phyloP scores from a whole-genome alignment of 192 early-diverging fungal genomes.

The Linnemannia zychae region DNA sequence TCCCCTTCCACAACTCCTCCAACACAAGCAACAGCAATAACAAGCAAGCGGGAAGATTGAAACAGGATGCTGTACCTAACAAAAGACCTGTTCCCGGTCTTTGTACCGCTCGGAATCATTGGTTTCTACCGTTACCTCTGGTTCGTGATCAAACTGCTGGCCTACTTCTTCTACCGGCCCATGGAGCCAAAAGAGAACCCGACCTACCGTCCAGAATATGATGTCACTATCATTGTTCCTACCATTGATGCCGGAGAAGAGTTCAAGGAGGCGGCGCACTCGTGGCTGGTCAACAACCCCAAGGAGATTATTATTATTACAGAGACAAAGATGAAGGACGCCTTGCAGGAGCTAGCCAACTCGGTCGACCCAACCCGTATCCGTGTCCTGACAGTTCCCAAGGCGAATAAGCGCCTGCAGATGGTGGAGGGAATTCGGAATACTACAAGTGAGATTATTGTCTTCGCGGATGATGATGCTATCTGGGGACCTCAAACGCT shows the following conservation, averaged over 20 bases:
- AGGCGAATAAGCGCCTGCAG: constrained; percentile 76
- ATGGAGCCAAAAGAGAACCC: constrained; percentile 69
- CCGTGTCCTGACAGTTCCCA: constrained; percentile 68
- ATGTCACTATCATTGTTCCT: constrained; percentile 80
- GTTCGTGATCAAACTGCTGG: constrained; percentile 74
- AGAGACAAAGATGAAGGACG: constrained; percentile 65
- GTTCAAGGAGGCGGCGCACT: constrained; percentile 74
- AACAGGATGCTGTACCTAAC: constrained; percentile 76
- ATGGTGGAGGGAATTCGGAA: constrained; percentile 78
- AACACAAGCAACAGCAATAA: not conserved
- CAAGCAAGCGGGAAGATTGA: not conserved
- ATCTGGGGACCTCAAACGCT: constrained; percentile 73
- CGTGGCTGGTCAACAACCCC: constrained; percentile 74
- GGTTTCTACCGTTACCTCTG: constrained; percentile 81
- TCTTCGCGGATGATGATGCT: constrained; percentile 81
- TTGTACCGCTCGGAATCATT: constrained; percentile 78
- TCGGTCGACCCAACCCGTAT: constrained; percentile 70
- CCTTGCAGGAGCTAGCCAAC: constrained; percentile 68
- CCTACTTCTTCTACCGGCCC: constrained; percentile 74
- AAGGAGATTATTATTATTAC: constrained; percentile 82
- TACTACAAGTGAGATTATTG: constrained; percentile 71
- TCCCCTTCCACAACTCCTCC: not conserved
- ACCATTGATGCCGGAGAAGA: constrained; percentile 84
- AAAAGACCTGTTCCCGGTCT: constrained; percentile 74
- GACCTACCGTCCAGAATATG: constrained; percentile 67